Conservation (phyloP, 2,329 filamentous ascomycete species). For the Mollisia scopiformis region DNA sequence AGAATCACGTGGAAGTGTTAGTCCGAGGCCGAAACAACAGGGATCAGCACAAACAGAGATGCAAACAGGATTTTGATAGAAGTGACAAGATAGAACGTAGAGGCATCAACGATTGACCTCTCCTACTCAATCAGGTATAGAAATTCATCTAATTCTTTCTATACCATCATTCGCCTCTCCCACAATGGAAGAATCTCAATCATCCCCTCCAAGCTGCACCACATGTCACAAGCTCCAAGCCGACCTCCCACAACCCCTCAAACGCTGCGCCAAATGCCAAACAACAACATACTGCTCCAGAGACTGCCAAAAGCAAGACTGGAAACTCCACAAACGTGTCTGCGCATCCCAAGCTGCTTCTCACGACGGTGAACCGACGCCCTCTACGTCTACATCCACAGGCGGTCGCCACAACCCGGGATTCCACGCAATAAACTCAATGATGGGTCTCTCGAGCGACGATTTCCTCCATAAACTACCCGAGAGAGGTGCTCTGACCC, state of each 20-base stretch:
- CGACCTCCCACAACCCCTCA: background rate
- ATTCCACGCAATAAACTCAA: background rate
- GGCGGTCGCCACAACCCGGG: background rate
- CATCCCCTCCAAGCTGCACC: background rate
- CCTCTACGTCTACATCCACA: background rate
- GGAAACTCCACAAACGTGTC: conserved; percentile 22
- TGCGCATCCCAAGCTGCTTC: conserved; percentile 7
- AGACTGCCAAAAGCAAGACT: conserved; percentile 22
- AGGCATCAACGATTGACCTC: no score
- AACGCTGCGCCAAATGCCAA: conserved; percentile 19
- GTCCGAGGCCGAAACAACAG: background rate
- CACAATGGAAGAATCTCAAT: background rate
- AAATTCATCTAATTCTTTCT: background rate
- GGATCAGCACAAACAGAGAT: background rate
- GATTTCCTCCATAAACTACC: conserved; percentile 13
- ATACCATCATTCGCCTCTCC: background rate
- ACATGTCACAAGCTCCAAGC: background rate
- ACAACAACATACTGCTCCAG: conserved; percentile 26
- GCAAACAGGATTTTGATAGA: background rate
- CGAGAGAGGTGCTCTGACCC: conserved; percentile 14
- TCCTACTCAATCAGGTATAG: background rate
- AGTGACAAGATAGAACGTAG: no score
- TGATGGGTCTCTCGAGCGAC: conserved; percentile 3
- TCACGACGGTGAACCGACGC: background rate
- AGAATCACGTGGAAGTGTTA: background rate